phyloP scores from a whole-genome alignment of 305 asterid species.

The Fraxinus xanthoxyloides region DNA sequence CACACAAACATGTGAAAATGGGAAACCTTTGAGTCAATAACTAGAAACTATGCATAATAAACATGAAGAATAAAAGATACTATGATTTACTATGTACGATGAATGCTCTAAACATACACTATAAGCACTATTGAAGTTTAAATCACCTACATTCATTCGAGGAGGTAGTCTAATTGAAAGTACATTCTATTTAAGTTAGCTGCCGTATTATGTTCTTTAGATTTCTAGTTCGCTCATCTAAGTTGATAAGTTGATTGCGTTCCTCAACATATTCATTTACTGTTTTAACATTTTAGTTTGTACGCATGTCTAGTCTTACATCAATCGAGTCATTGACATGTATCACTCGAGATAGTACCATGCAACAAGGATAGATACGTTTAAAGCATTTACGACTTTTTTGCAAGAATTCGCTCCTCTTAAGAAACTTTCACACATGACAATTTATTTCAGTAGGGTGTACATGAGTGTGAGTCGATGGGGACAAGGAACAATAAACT shows the following conservation, averaged over 20 bases:
- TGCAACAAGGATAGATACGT: not conserved
- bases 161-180: not conserved
- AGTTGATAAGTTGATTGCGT: not conserved
- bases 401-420: not conserved
- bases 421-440: not conserved
- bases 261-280: not conserved
- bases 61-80: not conserved
- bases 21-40: not conserved
- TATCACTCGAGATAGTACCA: not conserved
- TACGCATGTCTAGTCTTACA: not conserved
- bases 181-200: not conserved
- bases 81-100: not conserved
- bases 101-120: not conserved
- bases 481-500: not conserved
- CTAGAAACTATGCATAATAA: not conserved
- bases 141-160: not conserved
- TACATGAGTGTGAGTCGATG: not conserved
- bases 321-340: not conserved
- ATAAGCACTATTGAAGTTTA: not conserved
- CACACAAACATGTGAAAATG: constrained; percentile 27
- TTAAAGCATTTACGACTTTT: not conserved
- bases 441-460: not conserved
- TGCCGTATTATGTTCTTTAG: not conserved
- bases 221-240: not conserved
- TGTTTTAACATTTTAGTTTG: not conserved